Evolutionary conservation across 164 flowering plant species (phyloP).

Genomic region (Tetracentron sinense): DNA sequence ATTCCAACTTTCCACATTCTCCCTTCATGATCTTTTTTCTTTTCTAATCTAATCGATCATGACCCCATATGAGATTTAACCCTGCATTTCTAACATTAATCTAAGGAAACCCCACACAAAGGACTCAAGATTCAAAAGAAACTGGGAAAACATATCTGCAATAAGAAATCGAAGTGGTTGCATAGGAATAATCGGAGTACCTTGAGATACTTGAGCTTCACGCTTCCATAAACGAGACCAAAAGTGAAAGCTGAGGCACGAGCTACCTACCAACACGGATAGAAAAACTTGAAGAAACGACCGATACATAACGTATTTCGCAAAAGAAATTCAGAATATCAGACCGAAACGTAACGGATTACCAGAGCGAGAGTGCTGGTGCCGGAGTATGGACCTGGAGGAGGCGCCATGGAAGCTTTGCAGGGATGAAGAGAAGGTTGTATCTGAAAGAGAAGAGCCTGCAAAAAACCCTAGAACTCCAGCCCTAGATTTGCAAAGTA

Average conservation of each 20-base stretch:
- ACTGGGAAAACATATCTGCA: too few species aligned
- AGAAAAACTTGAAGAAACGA: not conserved
- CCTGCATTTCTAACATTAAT: too few species aligned
- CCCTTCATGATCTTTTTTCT: too few species aligned
- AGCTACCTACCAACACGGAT: constrained; percentile 44
- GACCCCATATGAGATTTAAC: too few species aligned
- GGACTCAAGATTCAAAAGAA: too few species aligned
- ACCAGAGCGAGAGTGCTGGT: constrained; percentile 76
- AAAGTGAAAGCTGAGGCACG: constrained; percentile 63
- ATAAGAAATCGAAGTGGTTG: not conserved
- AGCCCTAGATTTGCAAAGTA: too few species aligned
- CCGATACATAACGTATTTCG: not conserved
- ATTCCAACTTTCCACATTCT: too few species aligned
- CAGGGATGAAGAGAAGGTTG: not conserved
- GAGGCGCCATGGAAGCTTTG: constrained; percentile 48
- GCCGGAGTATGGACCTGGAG: constrained; percentile 71
- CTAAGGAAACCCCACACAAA: too few species aligned
- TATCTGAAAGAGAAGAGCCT: not conserved
- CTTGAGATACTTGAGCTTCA: constrained; percentile 69
- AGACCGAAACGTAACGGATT: not conserved
- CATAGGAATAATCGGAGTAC: constrained; percentile 21
- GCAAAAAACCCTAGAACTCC: too few species aligned
- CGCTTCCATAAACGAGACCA: constrained; percentile 64
- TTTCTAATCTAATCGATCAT: too few species aligned
- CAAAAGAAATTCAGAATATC: not conserved